A percentile compares a stretch with the other conserved stretches of the same genome.
These are phyloP conservation scores for Candida awuae DNA, from an alignment of 805 yeast genomes.

Conservation along the genomic window DNA sequence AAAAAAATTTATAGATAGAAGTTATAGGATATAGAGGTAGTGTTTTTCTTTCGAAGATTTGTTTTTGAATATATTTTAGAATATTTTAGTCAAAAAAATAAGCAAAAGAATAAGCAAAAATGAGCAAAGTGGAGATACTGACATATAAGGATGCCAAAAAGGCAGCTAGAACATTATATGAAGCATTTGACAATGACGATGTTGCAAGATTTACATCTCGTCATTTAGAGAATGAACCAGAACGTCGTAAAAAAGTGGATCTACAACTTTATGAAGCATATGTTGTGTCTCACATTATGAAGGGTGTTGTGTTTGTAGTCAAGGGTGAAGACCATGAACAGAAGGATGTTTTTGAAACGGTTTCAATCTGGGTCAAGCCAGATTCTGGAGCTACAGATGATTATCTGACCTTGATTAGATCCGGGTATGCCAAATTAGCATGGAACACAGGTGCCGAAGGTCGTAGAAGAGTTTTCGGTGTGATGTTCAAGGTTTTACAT, in stretches of 20 bases:
- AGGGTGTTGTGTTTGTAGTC: slow-evolving; percentile 43
- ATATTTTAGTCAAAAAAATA: too few species aligned
- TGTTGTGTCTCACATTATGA: slow-evolving; percentile 40
- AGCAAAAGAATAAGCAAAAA: not conserved
- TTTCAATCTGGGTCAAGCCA: slow-evolving; percentile 47
- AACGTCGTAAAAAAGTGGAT: slow-evolving; percentile 28
- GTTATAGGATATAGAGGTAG: too few species aligned
- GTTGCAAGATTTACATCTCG: slow-evolving; percentile 28
- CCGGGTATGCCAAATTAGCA: slow-evolving; percentile 47
- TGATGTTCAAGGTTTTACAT: slow-evolving; percentile 44
- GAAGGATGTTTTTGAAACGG: slow-evolving; percentile 39
- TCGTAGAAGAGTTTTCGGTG: slow-evolving; percentile 40
- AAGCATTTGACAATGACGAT: slow-evolving; percentile 29
- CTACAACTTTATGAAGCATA: slow-evolving; percentile 42
- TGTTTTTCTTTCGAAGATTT: too few species aligned
- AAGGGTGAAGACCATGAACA: slow-evolving; percentile 34
- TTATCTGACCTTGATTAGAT: slow-evolving; percentile 39
- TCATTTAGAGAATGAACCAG: slow-evolving; percentile 29
- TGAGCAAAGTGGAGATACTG: slow-evolving; percentile 24
- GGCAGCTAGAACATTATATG: slow-evolving; percentile 29
- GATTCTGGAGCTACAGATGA: slow-evolving; percentile 37
- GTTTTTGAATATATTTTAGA: too few species aligned
- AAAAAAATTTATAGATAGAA: too few species aligned
- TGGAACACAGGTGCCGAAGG: slow-evolving; percentile 41
- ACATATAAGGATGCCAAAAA: slow-evolving; percentile 25